A percentile compares a stretch with the other conserved stretches of the same genome.
Evolutionary conservation across 768 basidiomycete species (phyloP).

Genomic region (Lactarius quietus): DNA sequence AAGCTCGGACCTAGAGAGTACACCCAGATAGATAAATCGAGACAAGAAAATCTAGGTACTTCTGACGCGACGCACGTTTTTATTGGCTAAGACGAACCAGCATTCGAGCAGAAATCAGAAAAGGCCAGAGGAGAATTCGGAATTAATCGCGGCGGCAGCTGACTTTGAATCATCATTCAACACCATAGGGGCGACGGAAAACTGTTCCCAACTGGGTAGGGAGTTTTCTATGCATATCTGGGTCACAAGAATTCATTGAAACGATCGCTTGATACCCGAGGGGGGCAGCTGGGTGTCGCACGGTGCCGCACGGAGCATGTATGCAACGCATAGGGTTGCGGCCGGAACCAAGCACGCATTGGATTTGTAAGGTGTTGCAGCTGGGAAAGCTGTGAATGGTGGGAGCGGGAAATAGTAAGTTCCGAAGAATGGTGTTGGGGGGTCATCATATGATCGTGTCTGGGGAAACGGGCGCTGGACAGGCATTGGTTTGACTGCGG

Average conservation of each 20-base stretch:
- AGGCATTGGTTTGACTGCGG: slow-evolving; percentile 1
- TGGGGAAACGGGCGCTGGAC: slow-evolving; percentile 15
- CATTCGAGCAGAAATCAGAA: neutral
- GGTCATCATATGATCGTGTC: slow-evolving; percentile 18
- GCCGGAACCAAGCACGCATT: slow-evolving; percentile 9
- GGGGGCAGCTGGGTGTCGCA: neutral
- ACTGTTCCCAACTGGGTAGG: neutral
- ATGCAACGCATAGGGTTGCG: slow-evolving; percentile 4
- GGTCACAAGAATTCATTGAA: neutral
- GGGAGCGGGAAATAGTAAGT: neutral
- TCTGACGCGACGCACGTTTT: neutral
- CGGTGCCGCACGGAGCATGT: slow-evolving; percentile 4
- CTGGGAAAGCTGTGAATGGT: neutral
- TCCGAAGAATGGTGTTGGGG: neutral
- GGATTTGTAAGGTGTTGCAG: neutral
- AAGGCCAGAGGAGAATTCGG: neutral
- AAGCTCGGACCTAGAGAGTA: neutral
- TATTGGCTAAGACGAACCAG: no score
- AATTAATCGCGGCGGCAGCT: neutral
- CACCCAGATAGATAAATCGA: slow-evolving; percentile 1
- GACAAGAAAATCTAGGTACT: neutral
- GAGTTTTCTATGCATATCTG: slow-evolving; percentile 8
- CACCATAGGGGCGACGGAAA: neutral
- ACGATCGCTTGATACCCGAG: neutral
- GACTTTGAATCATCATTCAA: neutral